Percentiles rank a stretch among this genome's conserved stretches.
Evolutionary conservation across 176 grass and related monocot genomes (phyloP).

Genomic region (Rhynchospora tenuis): DNA sequence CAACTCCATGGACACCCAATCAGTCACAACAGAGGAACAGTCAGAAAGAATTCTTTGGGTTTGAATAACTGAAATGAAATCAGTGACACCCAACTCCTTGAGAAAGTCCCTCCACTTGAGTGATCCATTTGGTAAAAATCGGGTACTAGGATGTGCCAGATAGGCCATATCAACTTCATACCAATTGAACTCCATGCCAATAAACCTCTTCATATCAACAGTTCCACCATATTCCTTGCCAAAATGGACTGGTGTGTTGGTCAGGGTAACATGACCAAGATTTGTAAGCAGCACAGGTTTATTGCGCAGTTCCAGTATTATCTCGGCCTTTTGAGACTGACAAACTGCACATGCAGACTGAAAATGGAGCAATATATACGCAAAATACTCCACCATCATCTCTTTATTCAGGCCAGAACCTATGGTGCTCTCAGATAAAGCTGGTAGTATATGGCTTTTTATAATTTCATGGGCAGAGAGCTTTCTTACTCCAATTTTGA

Average conservation of each 20-base stretch:
- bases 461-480: conserved; percentile 93
- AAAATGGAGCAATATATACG: conserved; percentile 80
- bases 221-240: conserved; percentile 76
- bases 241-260: conserved; percentile 74
- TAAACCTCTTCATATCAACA: conserved; percentile 47
- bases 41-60: conserved; percentile 28
- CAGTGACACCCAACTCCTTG: conserved; percentile 75
- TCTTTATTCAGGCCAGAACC: conserved; percentile 30
- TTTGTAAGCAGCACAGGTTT: conserved; percentile 73
- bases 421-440: conserved; percentile 35
- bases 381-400: conserved; percentile 69
- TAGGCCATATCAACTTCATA: conserved; percentile 70
- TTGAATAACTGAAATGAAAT: conserved; percentile 75
- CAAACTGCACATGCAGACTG: conserved; percentile 74
- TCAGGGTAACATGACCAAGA: conserved; percentile 58
- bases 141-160: conserved; percentile 56
- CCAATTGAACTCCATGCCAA: conserved; percentile 61
- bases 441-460: conserved; percentile 62
- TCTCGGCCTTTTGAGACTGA: conserved; percentile 57
- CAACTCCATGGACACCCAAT: conserved; percentile 89
- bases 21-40: conserved; percentile 39
- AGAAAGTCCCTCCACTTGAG: conserved; percentile 73
- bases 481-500: conserved; percentile 67
- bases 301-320: conserved; percentile 59
- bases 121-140: conserved; percentile 29